phyloP scores from a whole-genome alignment of 164 flowering plant species.

The Liriodendron chinense region DNA sequence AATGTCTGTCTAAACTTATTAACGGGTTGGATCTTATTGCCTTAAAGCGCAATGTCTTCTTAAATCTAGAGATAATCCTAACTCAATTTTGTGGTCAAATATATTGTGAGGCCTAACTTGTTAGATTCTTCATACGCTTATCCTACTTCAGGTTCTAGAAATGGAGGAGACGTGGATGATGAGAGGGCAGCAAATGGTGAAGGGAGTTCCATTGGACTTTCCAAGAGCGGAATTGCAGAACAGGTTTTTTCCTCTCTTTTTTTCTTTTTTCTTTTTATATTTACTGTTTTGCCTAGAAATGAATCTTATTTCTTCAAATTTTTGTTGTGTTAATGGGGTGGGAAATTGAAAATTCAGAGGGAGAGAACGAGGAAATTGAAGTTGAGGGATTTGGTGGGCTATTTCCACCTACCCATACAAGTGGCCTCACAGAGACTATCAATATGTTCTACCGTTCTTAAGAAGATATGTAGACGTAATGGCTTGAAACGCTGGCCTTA shows the following conservation, averaged over 20 bases:
- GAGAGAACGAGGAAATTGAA: slow-evolving; percentile 42
- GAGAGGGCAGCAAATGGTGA: not conserved
- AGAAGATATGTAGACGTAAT: slow-evolving; percentile 43
- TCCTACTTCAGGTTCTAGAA: too few species aligned
- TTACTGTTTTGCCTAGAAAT: not conserved
- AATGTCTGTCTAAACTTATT: too few species aligned
- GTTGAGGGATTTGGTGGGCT: slow-evolving; percentile 29
- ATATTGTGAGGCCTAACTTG: too few species aligned
- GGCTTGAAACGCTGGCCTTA: slow-evolving; percentile 54
- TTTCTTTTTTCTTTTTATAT: not conserved
- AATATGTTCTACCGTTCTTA: slow-evolving; percentile 50
- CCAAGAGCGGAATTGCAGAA: not conserved
- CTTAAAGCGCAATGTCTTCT: too few species aligned
- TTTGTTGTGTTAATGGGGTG: not conserved
- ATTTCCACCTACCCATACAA: slow-evolving; percentile 48
- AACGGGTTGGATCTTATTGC: too few species aligned
- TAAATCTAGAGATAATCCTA: too few species aligned
- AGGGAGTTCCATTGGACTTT: not conserved
- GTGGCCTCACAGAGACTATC: slow-evolving; percentile 36
- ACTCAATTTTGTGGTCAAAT: too few species aligned
- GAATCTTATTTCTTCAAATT: not conserved
- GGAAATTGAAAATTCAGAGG: slow-evolving; percentile 34
- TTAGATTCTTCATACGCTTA: too few species aligned
- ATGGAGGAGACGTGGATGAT: too few species aligned
- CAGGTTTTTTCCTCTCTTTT: not conserved